Percentiles rank a stretch among this genome's conserved stretches.
Conservation (phyloP, 1,139 yeast genomes). For the Zygotorulaspora mrakii region DNA sequence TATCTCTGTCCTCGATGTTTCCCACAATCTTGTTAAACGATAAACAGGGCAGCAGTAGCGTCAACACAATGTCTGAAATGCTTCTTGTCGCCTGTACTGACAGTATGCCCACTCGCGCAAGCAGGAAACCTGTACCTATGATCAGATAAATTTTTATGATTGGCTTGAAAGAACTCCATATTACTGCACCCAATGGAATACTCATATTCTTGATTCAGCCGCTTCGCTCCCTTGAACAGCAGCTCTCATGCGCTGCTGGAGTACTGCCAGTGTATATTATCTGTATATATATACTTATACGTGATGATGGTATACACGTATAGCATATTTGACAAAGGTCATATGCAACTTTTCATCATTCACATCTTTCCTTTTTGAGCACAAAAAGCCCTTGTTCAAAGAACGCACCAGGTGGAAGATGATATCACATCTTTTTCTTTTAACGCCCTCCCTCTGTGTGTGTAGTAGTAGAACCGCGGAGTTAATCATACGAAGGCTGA, state of each 20-base stretch:
- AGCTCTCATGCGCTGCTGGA: neutral
- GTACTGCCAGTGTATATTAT: neutral
- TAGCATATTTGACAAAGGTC: no score
- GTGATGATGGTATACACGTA: no score
- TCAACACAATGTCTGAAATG: constrained; percentile 65
- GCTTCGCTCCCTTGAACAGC: neutral
- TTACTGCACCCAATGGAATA: constrained; percentile 57
- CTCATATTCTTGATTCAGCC: constrained; percentile 27
- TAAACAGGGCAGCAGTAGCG: constrained; percentile 73
- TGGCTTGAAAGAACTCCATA: constrained; percentile 85
- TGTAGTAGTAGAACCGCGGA: no score
- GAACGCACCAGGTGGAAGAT: no score
- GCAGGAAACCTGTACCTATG: constrained; percentile 64
- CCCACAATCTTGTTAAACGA: constrained; percentile 73
- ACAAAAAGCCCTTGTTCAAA: no score
- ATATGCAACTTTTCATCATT: no score
- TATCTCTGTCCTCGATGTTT: constrained; percentile 68
- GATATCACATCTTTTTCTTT: no score
- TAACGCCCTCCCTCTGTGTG: no score
- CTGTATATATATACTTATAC: neutral
- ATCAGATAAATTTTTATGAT: constrained; percentile 83
- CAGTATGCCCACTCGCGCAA: constrained; percentile 64
- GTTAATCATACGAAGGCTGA: no score
- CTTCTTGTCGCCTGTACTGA: constrained; percentile 73
- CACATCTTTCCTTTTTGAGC: no score